Percentiles rank a stretch among this genome's conserved stretches.
Conservation (phyloP, 345 rosid genomes). For the Psidium guajava region DNA sequence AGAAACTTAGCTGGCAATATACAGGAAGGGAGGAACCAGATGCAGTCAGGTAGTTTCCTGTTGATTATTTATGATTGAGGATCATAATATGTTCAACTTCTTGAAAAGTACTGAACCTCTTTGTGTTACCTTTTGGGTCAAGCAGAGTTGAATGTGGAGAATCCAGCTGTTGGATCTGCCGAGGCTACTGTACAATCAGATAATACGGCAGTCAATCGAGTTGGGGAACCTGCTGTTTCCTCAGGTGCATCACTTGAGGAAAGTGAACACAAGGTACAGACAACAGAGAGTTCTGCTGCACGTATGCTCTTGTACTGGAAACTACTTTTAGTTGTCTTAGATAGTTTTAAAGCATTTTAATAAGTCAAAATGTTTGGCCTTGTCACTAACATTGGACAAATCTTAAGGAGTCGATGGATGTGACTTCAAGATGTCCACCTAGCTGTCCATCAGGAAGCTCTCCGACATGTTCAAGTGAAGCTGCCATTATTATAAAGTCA, state of each 20-base stretch:
- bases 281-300: neutral
- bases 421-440: constrained; percentile 21
- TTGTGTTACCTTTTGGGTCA: constrained; percentile 6
- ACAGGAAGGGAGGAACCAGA: constrained; percentile 42
- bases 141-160: constrained; percentile 9
- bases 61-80: neutral
- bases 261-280: constrained; percentile 31
- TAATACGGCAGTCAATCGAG: constrained; percentile 12
- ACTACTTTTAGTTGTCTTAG: neutral
- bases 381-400: neutral
- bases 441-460: constrained; percentile 13
- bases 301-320: neutral
- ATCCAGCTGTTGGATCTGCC: constrained; percentile 11
- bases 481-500: constrained; percentile 13
- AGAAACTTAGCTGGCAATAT: constrained; percentile 29
- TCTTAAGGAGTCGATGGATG: constrained; percentile 14
- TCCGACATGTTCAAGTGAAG: constrained; percentile 13
- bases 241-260: constrained; percentile 10
- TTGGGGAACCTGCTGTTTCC: constrained; percentile 18
- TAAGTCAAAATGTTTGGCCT: neutral
- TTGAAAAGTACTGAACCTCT: neutral
- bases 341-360: neutral
- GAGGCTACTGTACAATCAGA: constrained; percentile 21
- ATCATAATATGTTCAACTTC: neutral
- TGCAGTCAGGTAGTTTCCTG: constrained; percentile 33